Percentiles rank a stretch among this genome's conserved stretches.
phyloP scores from a whole-genome alignment of 1,139 yeast genomes.

The Suhomyces chickasaworum region DNA sequence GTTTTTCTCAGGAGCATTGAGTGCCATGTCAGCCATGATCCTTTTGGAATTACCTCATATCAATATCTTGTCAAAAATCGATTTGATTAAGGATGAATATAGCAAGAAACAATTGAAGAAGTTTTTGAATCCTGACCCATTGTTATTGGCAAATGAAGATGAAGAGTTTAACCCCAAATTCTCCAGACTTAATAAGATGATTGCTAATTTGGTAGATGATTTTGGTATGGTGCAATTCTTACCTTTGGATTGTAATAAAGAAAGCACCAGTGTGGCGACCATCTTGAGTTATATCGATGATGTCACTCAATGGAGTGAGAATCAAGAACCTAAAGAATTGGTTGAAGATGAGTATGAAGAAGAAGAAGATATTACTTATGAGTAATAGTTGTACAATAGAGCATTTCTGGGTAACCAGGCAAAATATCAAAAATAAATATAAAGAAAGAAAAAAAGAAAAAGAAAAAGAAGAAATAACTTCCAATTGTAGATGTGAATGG shows the following conservation, averaged over 20 bases:
- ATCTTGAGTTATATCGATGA: constrained; percentile 93
- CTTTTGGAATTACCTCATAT: constrained; percentile 92
- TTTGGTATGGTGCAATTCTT: constrained; percentile 98
- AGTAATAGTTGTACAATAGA: constrained; percentile 3
- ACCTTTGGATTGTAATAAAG: constrained; percentile 82
- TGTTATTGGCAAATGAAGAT: constrained; percentile 50
- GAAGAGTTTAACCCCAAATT: constrained; percentile 69
- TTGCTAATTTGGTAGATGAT: constrained; percentile 90
- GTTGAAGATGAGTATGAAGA: constrained; percentile 32
- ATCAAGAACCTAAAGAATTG: constrained; percentile 94
- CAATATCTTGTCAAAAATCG: constrained; percentile 83
- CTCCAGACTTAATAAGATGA: constrained; percentile 70
- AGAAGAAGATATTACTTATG: constrained; percentile 11
- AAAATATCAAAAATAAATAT: not conserved
- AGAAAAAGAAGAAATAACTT: too few species aligned
- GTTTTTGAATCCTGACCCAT: constrained; percentile 89
- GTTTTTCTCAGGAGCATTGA: constrained; percentile 91
- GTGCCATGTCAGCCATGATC: constrained; percentile 99
- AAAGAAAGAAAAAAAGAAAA: not conserved
- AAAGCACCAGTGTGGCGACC: constrained; percentile 73
- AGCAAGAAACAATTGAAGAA: constrained; percentile 76
- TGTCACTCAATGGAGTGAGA: constrained; percentile 96
- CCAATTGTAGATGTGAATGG: too few species aligned
- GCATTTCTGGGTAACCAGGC: not conserved
- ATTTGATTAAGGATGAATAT: constrained; percentile 75